phyloP scores from a whole-genome alignment of 148 eudicot species.

The Polygonum maritimum region DNA sequence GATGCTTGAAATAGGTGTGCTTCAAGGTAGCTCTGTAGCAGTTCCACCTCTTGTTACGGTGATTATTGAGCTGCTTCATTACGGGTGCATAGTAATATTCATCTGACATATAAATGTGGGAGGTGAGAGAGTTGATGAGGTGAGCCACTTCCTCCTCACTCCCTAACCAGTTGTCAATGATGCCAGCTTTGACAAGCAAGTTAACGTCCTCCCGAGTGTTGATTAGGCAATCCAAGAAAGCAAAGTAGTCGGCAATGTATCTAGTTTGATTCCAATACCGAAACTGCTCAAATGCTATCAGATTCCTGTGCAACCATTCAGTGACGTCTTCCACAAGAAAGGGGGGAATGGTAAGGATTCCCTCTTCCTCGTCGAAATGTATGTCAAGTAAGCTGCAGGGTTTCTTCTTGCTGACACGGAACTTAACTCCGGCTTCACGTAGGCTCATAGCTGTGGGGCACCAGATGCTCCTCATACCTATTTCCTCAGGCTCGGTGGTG shows the following conservation, averaged over 20 bases:
- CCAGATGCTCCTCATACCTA: not conserved
- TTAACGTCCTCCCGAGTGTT: constrained; percentile 31
- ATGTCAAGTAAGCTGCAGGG: constrained; percentile 12
- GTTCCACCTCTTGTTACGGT: constrained; percentile 14
- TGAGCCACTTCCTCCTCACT: constrained; percentile 19
- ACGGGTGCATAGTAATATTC: constrained; percentile 11
- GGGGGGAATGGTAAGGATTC: constrained; percentile 26
- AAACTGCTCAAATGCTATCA: constrained; percentile 33
- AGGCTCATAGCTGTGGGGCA: constrained; percentile 14
- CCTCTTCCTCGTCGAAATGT: not conserved
- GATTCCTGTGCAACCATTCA: constrained; percentile 19
- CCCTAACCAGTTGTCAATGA: constrained; percentile 31
- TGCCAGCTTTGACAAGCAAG: constrained; percentile 18
- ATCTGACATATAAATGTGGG: not conserved
- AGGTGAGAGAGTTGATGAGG: constrained; percentile 20
- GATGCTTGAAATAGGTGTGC: constrained; percentile 10
- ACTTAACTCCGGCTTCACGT: constrained; percentile 21
- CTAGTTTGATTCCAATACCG: not conserved
- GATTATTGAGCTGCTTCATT: constrained; percentile 11
- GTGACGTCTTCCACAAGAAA: constrained; percentile 12
- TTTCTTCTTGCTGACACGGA: not conserved
- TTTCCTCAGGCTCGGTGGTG: no score
- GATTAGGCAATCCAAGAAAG: constrained; percentile 26
- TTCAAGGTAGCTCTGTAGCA: constrained; percentile 20
- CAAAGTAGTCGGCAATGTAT: constrained; percentile 30